Base-by-base conservation (phyloP, 805 yeast species). In the Komagataella ulmi region DNA sequence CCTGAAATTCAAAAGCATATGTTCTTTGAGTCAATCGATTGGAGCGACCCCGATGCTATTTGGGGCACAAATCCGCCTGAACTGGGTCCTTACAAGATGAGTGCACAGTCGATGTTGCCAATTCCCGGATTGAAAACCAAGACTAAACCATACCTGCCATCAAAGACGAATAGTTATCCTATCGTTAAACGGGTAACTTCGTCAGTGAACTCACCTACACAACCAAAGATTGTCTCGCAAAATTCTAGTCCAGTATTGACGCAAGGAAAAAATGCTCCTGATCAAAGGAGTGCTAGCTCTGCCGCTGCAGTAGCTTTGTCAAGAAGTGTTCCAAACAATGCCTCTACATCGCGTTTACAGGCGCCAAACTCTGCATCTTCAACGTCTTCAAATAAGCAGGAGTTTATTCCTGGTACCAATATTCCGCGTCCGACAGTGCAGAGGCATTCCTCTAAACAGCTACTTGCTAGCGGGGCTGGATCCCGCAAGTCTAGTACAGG, bases 81-180 rank as follows among this genome's bases (percentile, higher is more conserved):
- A 56, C 64, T 83, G 18, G 79, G 83, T 1, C 88, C 91, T 0
- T 86, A 83, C 60, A 84, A 83, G 55, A 73, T 86, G 65, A 76
- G 77, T 50, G 93, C 93, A 0, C 80, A 81, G 59, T 78, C 91
- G 1, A 85, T 86, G 93, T 77, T 81, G 67, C 83, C 86, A 43
- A 71, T 85, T 44, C 89, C 91, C 0, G 80, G 72, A 53, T 59
- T 76, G 24, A 61, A 64, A 46, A 63, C 58, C 44, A 51, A 49
- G 7, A 59, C 58, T 44, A 58, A 54, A 43, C 58, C 60, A 17
- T 30, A 30, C 6, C 14, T 30, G 40, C 40, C 40, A 14, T 49
- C 58, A 1, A 51, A 47, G 45, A 44, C 56, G 6, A 23, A 8
- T 19, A 30, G 40, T 30, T 30, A 10, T 30, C 40, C 40, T 30